Evolutionary conservation across 257 asterid genomes (phyloP).

Genomic region (Craterostigma plantagineum): DNA sequence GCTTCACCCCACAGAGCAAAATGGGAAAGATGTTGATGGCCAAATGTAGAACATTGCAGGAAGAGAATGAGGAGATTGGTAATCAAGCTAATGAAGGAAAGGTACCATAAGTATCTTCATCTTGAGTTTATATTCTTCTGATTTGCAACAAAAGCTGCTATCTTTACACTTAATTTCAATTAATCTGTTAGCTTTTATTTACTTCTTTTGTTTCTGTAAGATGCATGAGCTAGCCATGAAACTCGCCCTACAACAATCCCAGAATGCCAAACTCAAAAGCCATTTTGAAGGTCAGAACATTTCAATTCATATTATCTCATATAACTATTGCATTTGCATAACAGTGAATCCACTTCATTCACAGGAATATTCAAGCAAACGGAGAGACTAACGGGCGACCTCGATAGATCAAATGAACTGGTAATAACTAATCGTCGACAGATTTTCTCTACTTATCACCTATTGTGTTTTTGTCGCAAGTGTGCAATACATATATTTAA

Average conservation of each 20-base stretch:
- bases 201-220: slow-evolving; percentile 19
- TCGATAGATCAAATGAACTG: slow-evolving; percentile 86
- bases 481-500: no score
- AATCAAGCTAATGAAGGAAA: slow-evolving; percentile 97
- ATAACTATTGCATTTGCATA: neutral
- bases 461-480: no score
- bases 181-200: neutral
- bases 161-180: neutral
- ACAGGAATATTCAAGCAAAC: slow-evolving; percentile 72
- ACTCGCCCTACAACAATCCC: slow-evolving; percentile 69
- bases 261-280: slow-evolving; percentile 55
- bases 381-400: slow-evolving; percentile 55
- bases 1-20: slow-evolving; percentile 91
- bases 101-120: slow-evolving; percentile 24
- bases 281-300: slow-evolving; percentile 59
- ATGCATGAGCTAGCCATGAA: slow-evolving; percentile 79
- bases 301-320: neutral
- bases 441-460: no score
- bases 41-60: slow-evolving; percentile 83
- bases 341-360: slow-evolving; percentile 4
- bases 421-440: slow-evolving; percentile 12
- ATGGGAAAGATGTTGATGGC: slow-evolving; percentile 97
- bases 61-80: slow-evolving; percentile 96
- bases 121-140: neutral
- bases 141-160: neutral